Conservation (phyloP, 1,284 basidiomycete species). For the Ustilago tritici region DNA sequence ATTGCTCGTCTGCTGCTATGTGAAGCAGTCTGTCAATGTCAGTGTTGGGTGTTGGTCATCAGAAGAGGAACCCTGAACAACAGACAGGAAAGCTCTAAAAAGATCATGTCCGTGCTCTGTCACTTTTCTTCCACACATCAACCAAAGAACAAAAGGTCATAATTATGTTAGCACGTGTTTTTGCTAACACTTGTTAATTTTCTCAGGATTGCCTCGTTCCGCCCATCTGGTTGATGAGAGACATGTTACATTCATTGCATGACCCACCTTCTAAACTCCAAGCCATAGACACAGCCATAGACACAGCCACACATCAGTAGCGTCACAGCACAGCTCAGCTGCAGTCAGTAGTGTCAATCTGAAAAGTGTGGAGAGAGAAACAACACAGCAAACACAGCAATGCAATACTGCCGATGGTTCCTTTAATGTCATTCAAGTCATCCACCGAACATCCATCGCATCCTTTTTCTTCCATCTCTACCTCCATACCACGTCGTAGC, state of each 20-base stretch:
- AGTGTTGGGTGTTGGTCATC: background rate
- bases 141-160: background rate
- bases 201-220: background rate
- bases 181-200: too few species aligned
- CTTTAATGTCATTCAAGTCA: background rate
- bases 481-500: background rate
- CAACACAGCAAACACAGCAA: slow-evolving; percentile 7
- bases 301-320: background rate
- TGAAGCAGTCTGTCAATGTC: background rate
- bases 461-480: background rate
- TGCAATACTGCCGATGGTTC: background rate
- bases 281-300: background rate
- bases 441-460: background rate
- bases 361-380: slow-evolving; percentile 19
- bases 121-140: background rate
- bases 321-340: background rate
- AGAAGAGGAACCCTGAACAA: slow-evolving; percentile 1
- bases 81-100: slow-evolving; percentile 1
- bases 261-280: slow-evolving; percentile 7
- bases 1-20: too few species aligned
- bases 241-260: slow-evolving; percentile 7
- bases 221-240: background rate
- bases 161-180: too few species aligned
- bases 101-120: slow-evolving; percentile 1
- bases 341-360: background rate